Evolutionary conservation across 1,284 basidiomycete species (phyloP).

Genomic region (Marasmius sp.): DNA sequence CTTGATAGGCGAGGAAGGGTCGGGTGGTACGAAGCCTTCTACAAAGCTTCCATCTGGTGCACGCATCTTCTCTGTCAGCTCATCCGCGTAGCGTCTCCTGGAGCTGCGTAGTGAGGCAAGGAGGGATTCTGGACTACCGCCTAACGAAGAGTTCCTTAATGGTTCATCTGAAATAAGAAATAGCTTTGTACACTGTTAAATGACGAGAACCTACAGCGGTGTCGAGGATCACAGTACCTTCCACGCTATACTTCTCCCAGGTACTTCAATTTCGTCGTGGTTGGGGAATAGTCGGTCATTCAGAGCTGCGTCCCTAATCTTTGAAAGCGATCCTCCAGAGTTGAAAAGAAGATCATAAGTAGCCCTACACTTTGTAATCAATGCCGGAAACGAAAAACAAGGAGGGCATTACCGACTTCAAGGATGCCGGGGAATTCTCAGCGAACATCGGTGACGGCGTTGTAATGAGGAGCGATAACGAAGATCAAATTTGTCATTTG

Average conservation of each 20-base stretch:
- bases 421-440: background rate
- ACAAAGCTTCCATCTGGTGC: constrained; percentile 81
- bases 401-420: background rate
- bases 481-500: too few relatives aligned
- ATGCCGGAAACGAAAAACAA: background rate
- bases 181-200: constrained; percentile 39
- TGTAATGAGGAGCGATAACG: too few relatives aligned
- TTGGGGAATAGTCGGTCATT: constrained; percentile 56
- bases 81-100: constrained; percentile 50
- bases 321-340: constrained; percentile 53
- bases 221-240: constrained; percentile 49
- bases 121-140: constrained; percentile 40
- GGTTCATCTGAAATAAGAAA: constrained; percentile 63
- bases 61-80: constrained; percentile 64
- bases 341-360: constrained; percentile 64
- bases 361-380: constrained; percentile 36
- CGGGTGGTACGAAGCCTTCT: constrained; percentile 59
- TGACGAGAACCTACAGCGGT: constrained; percentile 11
- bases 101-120: constrained; percentile 45
- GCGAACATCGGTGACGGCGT: background rate
- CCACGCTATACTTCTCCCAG: constrained; percentile 76
- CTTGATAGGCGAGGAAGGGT: constrained; percentile 35
- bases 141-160: constrained; percentile 45
- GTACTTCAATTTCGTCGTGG: constrained; percentile 42
- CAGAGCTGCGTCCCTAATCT: constrained; percentile 63